Conservation (phyloP, 305 asterid genomes). For the Fraxinus xanthoxyloides region DNA sequence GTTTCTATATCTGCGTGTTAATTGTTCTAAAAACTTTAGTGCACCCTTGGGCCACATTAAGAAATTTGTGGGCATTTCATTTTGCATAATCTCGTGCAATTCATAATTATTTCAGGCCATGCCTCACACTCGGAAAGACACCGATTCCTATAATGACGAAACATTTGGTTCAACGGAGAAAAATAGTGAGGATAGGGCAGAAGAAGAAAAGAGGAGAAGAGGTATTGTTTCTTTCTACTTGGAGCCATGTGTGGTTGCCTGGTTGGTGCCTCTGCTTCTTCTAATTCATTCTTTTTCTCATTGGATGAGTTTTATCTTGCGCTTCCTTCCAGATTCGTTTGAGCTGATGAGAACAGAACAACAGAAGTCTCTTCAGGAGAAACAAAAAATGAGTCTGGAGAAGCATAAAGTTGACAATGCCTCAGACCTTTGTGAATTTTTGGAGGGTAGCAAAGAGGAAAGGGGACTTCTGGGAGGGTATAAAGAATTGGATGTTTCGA, state of each 20-base stretch:
- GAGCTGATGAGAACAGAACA: constrained; percentile 94
- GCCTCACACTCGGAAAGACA: constrained; percentile 68
- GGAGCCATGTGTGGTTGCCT: constrained; percentile 17
- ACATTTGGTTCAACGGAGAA: constrained; percentile 85
- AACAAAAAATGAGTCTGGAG: constrained; percentile 53
- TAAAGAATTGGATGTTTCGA: background rate
- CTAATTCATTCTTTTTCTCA: background rate
- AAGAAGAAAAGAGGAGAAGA: constrained; percentile 94
- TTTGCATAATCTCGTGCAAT: constrained; percentile 19
- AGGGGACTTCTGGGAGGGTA: background rate
- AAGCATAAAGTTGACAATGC: constrained; percentile 44
- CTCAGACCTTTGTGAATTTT: constrained; percentile 37
- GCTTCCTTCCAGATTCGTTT: constrained; percentile 27
- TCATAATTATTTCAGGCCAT: constrained; percentile 36
- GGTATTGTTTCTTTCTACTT: constrained; percentile 45
- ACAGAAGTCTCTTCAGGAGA: constrained; percentile 81
- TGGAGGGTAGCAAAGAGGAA: constrained; percentile 55
- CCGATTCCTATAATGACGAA: constrained; percentile 73
- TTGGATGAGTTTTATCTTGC: background rate
- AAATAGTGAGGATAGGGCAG: constrained; percentile 75
- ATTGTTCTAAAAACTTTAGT: background rate
- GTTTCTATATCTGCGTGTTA: background rate
- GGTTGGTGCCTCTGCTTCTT: background rate
- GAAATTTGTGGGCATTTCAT: background rate
- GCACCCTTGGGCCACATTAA: background rate